Conservation (phyloP, 768 basidiomycete genomes). For the Tylopilus sp. region DNA sequence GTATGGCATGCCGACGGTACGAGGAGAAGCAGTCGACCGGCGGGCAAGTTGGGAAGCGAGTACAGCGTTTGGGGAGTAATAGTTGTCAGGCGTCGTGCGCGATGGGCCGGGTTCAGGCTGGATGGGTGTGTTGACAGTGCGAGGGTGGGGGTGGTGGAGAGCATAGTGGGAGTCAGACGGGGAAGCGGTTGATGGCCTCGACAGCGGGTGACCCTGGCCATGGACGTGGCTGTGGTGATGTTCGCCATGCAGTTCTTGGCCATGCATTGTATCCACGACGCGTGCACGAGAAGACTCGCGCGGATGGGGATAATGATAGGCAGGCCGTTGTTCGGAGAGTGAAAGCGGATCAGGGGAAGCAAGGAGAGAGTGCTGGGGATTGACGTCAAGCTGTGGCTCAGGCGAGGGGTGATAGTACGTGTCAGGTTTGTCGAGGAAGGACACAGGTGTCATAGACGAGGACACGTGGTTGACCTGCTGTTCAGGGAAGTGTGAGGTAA, state of each 20-base stretch:
- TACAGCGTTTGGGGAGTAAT: slow-evolving; percentile 10
- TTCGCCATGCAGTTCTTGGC: slow-evolving; percentile 25
- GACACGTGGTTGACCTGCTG: slow-evolving; percentile 23
- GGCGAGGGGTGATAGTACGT: slow-evolving; percentile 26
- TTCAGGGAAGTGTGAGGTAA: slow-evolving; percentile 18
- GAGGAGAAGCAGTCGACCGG: slow-evolving; percentile 19
- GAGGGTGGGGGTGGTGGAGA: slow-evolving; percentile 16
- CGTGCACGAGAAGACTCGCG: slow-evolving; percentile 27
- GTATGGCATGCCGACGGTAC: slow-evolving; percentile 19
- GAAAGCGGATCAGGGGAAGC: slow-evolving; percentile 29
- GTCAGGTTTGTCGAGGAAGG: slow-evolving; percentile 25
- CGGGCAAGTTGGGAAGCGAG: slow-evolving; percentile 20
- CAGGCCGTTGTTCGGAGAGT: slow-evolving; percentile 25
- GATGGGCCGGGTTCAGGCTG: slow-evolving; percentile 22
- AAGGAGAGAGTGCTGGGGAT: slow-evolving; percentile 20
- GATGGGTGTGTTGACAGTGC: slow-evolving; percentile 12
- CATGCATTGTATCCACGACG: slow-evolving; percentile 21
- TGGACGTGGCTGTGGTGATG: slow-evolving; percentile 26
- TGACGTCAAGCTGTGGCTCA: slow-evolving; percentile 31
- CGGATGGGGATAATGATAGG: slow-evolving; percentile 29
- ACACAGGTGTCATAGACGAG: slow-evolving; percentile 27
- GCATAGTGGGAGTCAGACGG: slow-evolving; percentile 19
- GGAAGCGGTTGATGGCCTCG: slow-evolving; percentile 17
- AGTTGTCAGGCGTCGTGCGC: slow-evolving; percentile 12
- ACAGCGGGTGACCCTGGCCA: slow-evolving; percentile 14